Evolutionary conservation across 768 basidiomycete genomes (phyloP).

Genomic region (Leccinum subgranulosum): DNA sequence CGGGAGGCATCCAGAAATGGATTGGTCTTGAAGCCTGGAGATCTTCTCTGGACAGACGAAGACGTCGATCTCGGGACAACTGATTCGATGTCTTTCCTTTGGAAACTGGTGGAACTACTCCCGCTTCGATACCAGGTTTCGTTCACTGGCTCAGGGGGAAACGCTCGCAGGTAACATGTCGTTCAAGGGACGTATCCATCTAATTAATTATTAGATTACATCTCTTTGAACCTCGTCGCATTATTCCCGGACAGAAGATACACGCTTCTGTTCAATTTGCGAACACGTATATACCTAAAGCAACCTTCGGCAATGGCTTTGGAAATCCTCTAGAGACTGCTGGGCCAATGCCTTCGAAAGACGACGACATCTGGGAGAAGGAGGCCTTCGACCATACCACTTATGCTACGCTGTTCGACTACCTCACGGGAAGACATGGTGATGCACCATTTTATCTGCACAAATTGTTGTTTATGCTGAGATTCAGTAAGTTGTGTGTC

Average conservation of each 20-base stretch:
- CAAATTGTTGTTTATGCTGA: slow-evolving; percentile 16
- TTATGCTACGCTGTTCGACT: slow-evolving; percentile 6
- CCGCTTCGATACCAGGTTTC: slow-evolving; percentile 17
- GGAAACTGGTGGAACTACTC: slow-evolving; percentile 14
- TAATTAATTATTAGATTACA: slow-evolving; percentile 5
- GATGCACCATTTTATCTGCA: slow-evolving; percentile 13
- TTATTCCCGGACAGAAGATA: slow-evolving; percentile 5
- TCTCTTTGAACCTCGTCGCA: slow-evolving; percentile 13
- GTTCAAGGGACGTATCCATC: neutral
- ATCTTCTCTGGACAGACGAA: slow-evolving; percentile 17
- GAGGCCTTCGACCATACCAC: slow-evolving; percentile 12
- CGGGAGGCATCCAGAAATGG: slow-evolving; percentile 25
- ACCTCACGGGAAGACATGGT: slow-evolving; percentile 8
- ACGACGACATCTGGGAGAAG: slow-evolving; percentile 13
- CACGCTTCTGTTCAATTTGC: slow-evolving; percentile 21
- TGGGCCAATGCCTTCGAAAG: slow-evolving; percentile 6
- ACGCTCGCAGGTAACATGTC: slow-evolving; percentile 4
- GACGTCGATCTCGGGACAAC: slow-evolving; percentile 17
- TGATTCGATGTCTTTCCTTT: slow-evolving; percentile 14
- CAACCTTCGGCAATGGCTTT: slow-evolving; percentile 16
- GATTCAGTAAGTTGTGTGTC: slow-evolving; percentile 10
- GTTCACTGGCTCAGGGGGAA: slow-evolving; percentile 14
- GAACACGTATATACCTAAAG: slow-evolving; percentile 16
- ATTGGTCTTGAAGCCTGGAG: slow-evolving; percentile 19
- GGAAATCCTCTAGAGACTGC: slow-evolving; percentile 8